Conservation (phyloP, 306 rosid species). For the Prinsepia uniflora region DNA sequence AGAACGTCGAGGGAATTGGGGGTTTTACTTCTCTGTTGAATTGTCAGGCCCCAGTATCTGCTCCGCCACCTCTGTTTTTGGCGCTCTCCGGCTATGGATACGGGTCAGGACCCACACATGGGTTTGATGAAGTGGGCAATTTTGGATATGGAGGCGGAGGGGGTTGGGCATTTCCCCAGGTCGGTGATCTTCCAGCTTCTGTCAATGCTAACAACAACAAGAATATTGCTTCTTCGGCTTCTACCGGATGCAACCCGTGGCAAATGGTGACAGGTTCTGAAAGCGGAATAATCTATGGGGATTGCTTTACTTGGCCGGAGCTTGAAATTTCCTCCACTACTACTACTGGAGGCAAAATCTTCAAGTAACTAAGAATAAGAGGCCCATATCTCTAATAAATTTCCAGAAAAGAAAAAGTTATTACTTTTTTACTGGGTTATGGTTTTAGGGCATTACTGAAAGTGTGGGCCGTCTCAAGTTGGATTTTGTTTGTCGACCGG, state of each 20-base stretch:
- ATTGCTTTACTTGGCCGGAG: conserved; percentile 40
- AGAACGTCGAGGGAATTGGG: not conserved
- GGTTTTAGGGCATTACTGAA: not conserved
- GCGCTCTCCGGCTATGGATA: conserved; percentile 36
- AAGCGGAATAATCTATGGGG: conserved; percentile 28
- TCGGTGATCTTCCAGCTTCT: conserved; percentile 14
- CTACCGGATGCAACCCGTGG: conserved; percentile 40
- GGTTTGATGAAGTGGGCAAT: conserved; percentile 34
- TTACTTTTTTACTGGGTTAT: not conserved
- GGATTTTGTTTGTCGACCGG: not conserved
- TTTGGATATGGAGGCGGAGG: conserved; percentile 32
- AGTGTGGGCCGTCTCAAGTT: not conserved
- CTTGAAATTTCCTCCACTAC: conserved; percentile 32
- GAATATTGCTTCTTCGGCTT: not conserved
- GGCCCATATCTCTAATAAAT: not conserved
- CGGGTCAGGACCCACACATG: conserved; percentile 15
- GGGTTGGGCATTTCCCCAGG: conserved; percentile 29
- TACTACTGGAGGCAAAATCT: conserved; percentile 14
- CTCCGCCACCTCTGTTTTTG: conserved; percentile 22
- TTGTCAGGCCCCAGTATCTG: conserved; percentile 17
- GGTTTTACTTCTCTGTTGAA: conserved; percentile 30
- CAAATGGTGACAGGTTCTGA: conserved; percentile 31
- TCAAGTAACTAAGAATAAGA: conserved; percentile 15
- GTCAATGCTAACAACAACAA: not conserved
- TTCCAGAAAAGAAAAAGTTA: not conserved